Percentiles rank a stretch among this genome's conserved stretches.
These are phyloP conservation scores for Lathyrus tuberosus DNA, from an alignment of 306 rosid species.

Conservation along the genomic window DNA sequence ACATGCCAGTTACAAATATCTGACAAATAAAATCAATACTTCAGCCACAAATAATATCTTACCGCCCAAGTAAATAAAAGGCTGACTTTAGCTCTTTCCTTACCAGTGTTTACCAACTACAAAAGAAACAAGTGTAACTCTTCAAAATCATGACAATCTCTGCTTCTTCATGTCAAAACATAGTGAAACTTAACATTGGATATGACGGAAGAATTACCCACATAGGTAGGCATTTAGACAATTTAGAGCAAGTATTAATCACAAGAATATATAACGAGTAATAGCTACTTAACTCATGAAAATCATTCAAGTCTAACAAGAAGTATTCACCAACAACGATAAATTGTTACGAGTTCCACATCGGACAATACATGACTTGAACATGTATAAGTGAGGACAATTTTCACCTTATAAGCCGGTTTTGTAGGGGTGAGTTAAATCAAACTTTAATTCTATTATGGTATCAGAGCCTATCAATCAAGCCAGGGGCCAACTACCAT, in stretches of 20 bases:
- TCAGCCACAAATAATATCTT: slow-evolving; percentile 44
- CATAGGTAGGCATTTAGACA: slow-evolving; percentile 17
- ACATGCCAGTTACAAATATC: slow-evolving; percentile 10
- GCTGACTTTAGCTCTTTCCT: slow-evolving; percentile 98
- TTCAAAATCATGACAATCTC: slow-evolving; percentile 23
- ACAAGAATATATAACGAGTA: slow-evolving; percentile 10
- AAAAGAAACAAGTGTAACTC: slow-evolving; percentile 43
- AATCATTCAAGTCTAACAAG: slow-evolving; percentile 10
- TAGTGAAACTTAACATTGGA: slow-evolving; percentile 14
- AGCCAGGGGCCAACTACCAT: no score
- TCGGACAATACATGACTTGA: no score
- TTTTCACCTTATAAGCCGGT: no score
- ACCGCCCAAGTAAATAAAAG: slow-evolving; percentile 99
- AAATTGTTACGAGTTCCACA: background rate
- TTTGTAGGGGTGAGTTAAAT: no score
- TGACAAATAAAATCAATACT: slow-evolving; percentile 31
- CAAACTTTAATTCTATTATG: no score
- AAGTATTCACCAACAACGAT: background rate
- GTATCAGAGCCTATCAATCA: no score
- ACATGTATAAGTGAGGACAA: no score
- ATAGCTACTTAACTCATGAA: slow-evolving; percentile 1
- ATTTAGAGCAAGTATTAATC: background rate
- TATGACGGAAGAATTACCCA: slow-evolving; percentile 10
- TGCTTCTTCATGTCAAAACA: slow-evolving; percentile 20
- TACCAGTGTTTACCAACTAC: slow-evolving; percentile 94